Evolutionary conservation across 2,329 filamentous ascomycete species (phyloP), one percentile per base, ranked within the genome.

Genomic region (Ilyonectria mors-panacis): DNA sequence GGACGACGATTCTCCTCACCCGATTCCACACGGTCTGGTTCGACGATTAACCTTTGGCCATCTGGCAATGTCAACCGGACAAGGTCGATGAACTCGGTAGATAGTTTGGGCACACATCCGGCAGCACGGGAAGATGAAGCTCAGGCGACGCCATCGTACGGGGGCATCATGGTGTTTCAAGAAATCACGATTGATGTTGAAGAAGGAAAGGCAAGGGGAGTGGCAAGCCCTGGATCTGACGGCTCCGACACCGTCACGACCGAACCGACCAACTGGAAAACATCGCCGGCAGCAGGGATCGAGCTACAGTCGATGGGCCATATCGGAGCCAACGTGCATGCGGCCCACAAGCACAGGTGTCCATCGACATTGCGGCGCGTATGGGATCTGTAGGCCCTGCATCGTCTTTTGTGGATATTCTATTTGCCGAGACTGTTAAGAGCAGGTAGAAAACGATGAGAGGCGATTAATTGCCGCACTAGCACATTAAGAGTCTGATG

Each of bases 121-220:
- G 35, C 35, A 39, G 13, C 10, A 39, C 35, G 4, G 35, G 35
- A 39, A 39, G 35, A 39, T 39, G 35, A 39, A 39, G 13, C 13
- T 39, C 35, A 39, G 35, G 35, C 59, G 4, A 44, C 66, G 3
- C 69, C 73, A 15, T 75, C 73, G 6, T 76, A 73, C 56, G 87
- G 88, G 8, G 88, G 89, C 28, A 91, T 91, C 75, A 86, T 90
- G 81, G 86, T 91, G 7, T 88, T 86, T 26, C 87, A 89, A 69
- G 88, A 91, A 72, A 86, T 91, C 62, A 86, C 85, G 7, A 85
- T 91, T n/a, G 84, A 89, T 48, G 77, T 80, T 6, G 73, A 80
- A 63, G 72, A 73, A 39, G 35, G 39, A 66, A 58, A n/a, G 58
- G 65, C 12, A 65, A 65, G 28, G 67, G 67, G 21, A 23, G 62